A percentile compares a stretch with the other conserved stretches of the same genome.
Conservation (phyloP, 352 stramenopile genomes). For the Thraustochytrium sp. region DNA sequence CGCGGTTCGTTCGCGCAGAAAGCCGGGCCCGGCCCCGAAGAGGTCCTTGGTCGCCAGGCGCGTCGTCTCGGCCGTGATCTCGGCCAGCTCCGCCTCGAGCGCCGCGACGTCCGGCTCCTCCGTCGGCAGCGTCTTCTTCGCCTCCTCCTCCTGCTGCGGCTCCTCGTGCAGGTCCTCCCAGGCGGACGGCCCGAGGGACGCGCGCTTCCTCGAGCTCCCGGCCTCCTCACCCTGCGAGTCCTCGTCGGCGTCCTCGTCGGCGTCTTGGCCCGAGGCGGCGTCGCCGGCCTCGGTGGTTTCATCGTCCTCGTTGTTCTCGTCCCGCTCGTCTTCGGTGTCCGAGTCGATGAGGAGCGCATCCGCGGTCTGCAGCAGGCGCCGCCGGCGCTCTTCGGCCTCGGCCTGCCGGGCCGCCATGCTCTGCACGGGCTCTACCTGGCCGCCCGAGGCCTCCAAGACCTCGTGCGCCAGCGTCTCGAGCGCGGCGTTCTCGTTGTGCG, state of each 20-base stretch:
- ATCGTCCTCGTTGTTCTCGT: neutral
- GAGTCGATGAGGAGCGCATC: slow-evolving; percentile 5
- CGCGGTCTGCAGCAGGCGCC: neutral
- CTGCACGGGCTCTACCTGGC: neutral
- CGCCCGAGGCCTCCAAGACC: no score
- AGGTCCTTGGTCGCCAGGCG: neutral
- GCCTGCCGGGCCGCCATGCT: neutral
- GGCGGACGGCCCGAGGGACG: neutral
- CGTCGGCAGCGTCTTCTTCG: neutral
- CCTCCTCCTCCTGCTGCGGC: neutral
- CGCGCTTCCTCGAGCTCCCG: neutral
- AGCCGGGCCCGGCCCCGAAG: neutral
- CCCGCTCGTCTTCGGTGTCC: neutral
- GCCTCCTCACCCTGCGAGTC: neutral
- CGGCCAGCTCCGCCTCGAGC: slow-evolving; percentile 3
- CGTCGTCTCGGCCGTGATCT: neutral
- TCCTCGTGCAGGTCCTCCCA: neutral
- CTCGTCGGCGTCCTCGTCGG: neutral
- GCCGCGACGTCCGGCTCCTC: neutral
- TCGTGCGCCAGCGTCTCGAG: no score
- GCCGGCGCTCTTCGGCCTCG: neutral
- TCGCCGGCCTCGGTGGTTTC: neutral
- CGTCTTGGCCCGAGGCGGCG: neutral
- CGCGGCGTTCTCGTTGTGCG: no score
- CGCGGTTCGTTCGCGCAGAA: neutral